These are phyloP conservation scores for Sisymbrium altissimum DNA, from an alignment of 345 rosid species.

Conservation along the genomic window DNA sequence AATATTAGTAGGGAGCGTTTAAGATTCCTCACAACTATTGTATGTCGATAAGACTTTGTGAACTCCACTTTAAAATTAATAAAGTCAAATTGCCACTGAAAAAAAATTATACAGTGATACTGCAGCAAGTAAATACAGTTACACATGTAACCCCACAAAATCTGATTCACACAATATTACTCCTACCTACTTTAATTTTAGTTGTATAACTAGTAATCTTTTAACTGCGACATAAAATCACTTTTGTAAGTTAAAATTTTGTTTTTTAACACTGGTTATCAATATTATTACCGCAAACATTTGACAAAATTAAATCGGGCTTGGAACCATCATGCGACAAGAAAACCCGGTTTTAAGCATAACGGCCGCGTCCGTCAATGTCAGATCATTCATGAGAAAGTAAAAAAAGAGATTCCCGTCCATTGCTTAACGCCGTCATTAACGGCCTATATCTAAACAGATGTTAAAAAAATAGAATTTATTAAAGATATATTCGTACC, in stretches of 20 bases:
- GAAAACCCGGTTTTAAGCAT: constrained; percentile 27
- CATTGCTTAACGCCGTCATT: constrained; percentile 35
- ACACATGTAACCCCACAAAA: background rate
- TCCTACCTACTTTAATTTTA: background rate
- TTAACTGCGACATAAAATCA: background rate
- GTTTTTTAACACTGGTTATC: no score
- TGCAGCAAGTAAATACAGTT: background rate
- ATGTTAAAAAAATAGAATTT: constrained; percentile 3
- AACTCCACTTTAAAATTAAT: no score
- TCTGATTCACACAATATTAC: background rate
- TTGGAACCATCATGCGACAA: constrained; percentile 19
- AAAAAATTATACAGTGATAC: background rate
- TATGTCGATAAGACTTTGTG: background rate
- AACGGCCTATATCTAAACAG: constrained; percentile 19
- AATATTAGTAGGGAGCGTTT: background rate
- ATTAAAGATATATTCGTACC: constrained; percentile 19
- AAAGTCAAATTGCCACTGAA: no score
- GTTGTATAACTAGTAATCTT: background rate
- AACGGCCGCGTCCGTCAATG: constrained; percentile 36
- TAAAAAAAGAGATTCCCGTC: background rate
- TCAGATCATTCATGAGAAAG: constrained; percentile 14
- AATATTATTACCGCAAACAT: background rate
- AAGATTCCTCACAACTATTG: background rate
- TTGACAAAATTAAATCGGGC: background rate
- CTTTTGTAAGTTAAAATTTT: background rate